Base-by-base conservation (phyloP, 345 rosid genomes). In the Ceriops tagal region DNA sequence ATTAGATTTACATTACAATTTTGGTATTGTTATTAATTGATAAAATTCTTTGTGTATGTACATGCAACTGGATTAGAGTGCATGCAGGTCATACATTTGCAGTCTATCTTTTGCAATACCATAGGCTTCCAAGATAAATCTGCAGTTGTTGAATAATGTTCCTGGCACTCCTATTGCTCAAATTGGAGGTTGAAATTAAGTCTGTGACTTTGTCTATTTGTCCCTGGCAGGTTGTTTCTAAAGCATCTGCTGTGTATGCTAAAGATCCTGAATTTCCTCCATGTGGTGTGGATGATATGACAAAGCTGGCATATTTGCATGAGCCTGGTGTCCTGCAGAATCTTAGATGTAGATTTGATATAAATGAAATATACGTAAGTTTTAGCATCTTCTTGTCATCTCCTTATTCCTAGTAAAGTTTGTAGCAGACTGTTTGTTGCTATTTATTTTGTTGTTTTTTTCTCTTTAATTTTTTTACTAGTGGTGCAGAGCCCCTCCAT, bases 321-420 rank as follows among this genome's bases (percentile, higher is more conserved):
- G 80, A 76, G 52, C 80, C 80, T 20, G 73, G 80, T 15, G 76
- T 76, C 39, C 56, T 76, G 52, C 59, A 47, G 19, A 76, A 76
- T 71, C 73, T 76, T 32, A 76, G 27, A 58, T 64, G 65, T 67
- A 66, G 80, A 76, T 76, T 62, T 31, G 69, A 76, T 10, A 51
- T 34, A 63, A 76, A 76, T 62, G 80, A 76, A 64, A 76, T 76
- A 52, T 76, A 76, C 51, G 80, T 76, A 67, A 67, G 80, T 76
- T 47, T 9, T 6, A 13, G 26, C 21, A 27, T 56, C 30, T 56
- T 10, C 16, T 9, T 8, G 16, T 22, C 30, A 55, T 55, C 59
- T 22, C 59, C 16, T 55, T 55, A 15, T 24, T 22, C 59, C 18
- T 24, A 18, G 15, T 43, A 13, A 43, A 43, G 49, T 43, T 13